phyloP scores from a whole-genome alignment of 352 stramenopile genomes.

The Phytophthora gonapodyides region DNA sequence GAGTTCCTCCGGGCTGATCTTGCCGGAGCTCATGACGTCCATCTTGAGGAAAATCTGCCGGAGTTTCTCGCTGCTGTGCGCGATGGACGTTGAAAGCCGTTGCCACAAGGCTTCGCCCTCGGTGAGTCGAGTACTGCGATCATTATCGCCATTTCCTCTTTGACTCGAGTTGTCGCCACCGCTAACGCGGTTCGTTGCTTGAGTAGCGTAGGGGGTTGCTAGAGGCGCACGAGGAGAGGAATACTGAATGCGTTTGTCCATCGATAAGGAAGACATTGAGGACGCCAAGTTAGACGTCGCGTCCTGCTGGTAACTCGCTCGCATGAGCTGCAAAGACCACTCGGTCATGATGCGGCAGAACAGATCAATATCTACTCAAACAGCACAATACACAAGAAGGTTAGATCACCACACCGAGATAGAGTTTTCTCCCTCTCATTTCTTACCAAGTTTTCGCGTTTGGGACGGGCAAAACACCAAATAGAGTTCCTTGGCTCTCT shows the following conservation, averaged over 20 bases:
- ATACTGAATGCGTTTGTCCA: conserved; percentile 30
- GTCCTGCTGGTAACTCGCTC: conserved; percentile 43
- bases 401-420: background rate
- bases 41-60: conserved; percentile 81
- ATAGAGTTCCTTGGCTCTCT: conserved; percentile 62
- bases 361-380: conserved; percentile 63
- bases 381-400: background rate
- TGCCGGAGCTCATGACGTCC: conserved; percentile 70
- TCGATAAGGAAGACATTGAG: conserved; percentile 24
- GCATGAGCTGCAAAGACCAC: conserved; percentile 71
- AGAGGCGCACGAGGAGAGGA: conserved; percentile 28
- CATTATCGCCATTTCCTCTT: conserved; percentile 1
- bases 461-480: conserved; percentile 70
- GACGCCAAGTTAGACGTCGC: conserved; percentile 19
- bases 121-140: conserved; percentile 13
- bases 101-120: conserved; percentile 66
- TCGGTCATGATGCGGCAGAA: conserved; percentile 85
- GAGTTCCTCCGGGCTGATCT: conserved; percentile 69
- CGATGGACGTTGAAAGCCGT: conserved; percentile 54
- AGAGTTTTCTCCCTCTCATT: background rate
- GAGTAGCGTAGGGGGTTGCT: conserved; percentile 58
- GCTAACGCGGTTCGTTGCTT: conserved; percentile 20
- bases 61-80: conserved; percentile 66
- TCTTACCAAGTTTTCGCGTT: conserved; percentile 62
- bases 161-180: background rate